These are phyloP conservation scores for Aureobasidium subglaciale DNA, from an alignment of 2,329 filamentous ascomycete genomes.

Conservation along the genomic window DNA sequence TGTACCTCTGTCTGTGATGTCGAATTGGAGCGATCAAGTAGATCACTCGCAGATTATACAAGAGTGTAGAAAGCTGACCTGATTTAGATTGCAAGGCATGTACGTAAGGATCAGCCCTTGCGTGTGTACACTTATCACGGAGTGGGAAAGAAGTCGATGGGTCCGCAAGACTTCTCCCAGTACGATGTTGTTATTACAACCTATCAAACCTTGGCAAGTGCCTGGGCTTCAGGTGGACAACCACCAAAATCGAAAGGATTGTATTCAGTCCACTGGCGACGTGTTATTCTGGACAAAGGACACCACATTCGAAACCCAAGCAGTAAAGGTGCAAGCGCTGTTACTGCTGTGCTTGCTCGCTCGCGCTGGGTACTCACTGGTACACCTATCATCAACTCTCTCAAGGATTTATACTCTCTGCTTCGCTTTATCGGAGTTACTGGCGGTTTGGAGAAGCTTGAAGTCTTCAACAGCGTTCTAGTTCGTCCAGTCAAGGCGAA, in stretches of 20 bases:
- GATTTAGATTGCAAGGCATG: conserved; percentile 55
- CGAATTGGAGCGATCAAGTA: conserved; percentile 73
- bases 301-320: conserved; percentile 73
- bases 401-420: conserved; percentile 74
- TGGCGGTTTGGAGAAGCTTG: conserved; percentile 65
- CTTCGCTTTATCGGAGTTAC: conserved; percentile 69
- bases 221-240: conserved; percentile 43
- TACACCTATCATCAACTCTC: conserved; percentile 44
- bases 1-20: conserved; percentile 78
- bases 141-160: conserved; percentile 48
- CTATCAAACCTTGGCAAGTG: conserved; percentile 67
- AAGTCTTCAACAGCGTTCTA: conserved; percentile 67
- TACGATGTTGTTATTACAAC: conserved; percentile 78
- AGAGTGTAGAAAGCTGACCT: neutral
- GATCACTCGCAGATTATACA: neutral
- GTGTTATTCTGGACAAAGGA: conserved; percentile 76
- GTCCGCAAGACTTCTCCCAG: conserved; percentile 49
- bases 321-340: conserved; percentile 65
- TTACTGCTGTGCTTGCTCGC: conserved; percentile 57
- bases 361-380: conserved; percentile 76
- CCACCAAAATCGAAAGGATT: conserved; percentile 41
- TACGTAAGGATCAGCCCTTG: conserved; percentile 55
- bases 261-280: conserved; percentile 64
- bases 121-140: conserved; percentile 71
- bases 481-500: conserved; percentile 59